phyloP scores from a whole-genome alignment of 257 asterid species.

The Fraxinus quadrangulata region DNA sequence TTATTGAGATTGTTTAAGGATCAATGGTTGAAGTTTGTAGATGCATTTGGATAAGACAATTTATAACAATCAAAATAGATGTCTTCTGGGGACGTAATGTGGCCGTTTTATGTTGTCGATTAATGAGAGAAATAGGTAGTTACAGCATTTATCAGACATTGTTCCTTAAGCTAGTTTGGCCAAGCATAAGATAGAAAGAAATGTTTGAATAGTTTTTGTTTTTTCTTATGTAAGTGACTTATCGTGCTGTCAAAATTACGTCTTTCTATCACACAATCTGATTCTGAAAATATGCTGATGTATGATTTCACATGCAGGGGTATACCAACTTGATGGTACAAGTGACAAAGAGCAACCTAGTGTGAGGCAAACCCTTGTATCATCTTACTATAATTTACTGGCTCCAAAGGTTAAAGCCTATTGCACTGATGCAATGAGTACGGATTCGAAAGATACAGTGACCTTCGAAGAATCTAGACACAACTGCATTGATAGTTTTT shows the following conservation, averaged over 20 bases:
- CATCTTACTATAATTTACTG: conserved; percentile 40
- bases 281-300: background rate
- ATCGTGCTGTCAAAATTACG: background rate
- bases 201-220: no score
- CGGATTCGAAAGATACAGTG: conserved; percentile 21
- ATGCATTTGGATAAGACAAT: no score
- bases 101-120: no score
- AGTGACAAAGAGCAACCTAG: conserved; percentile 44
- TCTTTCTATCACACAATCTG: background rate
- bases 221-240: background rate
- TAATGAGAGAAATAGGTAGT: no score
- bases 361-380: conserved; percentile 35
- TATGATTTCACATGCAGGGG: conserved; percentile 34
- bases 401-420: conserved; percentile 46
- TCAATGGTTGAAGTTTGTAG: no score
- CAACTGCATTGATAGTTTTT: conserved; percentile 23
- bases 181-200: no score
- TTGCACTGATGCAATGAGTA: conserved; percentile 31
- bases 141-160: no score
- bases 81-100: no score
- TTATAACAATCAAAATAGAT: no score
- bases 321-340: conserved; percentile 39
- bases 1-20: background rate
- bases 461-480: conserved; percentile 1
- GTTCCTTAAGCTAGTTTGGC: no score